Conservation (phyloP, 768 basidiomycete genomes). For the Scleroderma citrinum region DNA sequence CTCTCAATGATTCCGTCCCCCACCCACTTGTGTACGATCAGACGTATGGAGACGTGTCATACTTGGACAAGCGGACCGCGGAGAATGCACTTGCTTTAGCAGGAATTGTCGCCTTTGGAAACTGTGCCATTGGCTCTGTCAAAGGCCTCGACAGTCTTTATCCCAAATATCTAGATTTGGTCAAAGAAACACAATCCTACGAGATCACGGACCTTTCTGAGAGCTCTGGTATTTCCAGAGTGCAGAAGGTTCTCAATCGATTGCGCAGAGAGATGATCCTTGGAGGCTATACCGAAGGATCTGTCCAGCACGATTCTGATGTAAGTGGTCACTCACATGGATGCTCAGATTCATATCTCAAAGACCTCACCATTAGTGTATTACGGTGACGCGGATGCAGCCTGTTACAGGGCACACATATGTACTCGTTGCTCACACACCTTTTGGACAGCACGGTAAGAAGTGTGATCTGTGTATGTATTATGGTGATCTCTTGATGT, state of each 20-base stretch:
- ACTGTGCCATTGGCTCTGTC: slow-evolving; percentile 84
- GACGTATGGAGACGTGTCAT: slow-evolving; percentile 97
- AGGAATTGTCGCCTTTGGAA: slow-evolving; percentile 86
- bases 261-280: slow-evolving; percentile 89
- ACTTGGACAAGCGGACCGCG: slow-evolving; percentile 81
- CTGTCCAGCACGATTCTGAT: slow-evolving; percentile 95
- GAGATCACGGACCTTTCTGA: slow-evolving; percentile 56
- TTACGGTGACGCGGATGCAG: slow-evolving; percentile 87
- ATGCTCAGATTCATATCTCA: background rate
- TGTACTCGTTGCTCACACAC: slow-evolving; percentile 86
- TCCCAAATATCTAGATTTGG: slow-evolving; percentile 88
- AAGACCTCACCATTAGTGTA: slow-evolving; percentile 58
- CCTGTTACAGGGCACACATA: slow-evolving; percentile 89
- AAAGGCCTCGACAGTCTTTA: slow-evolving; percentile 98
- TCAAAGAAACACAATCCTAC: slow-evolving; percentile 77
- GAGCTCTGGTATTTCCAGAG: slow-evolving; percentile 49
- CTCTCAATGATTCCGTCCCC: slow-evolving; percentile 79
- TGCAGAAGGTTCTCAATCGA: slow-evolving; percentile 74
- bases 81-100: slow-evolving; percentile 93
- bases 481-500: background rate
- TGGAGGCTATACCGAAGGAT: slow-evolving; percentile 83
- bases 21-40: slow-evolving; percentile 94
- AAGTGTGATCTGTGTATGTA: slow-evolving; percentile 74
- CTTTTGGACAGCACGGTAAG: slow-evolving; percentile 78
- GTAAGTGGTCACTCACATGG: slow-evolving; percentile 41